Base-by-base conservation (phyloP, 2,329 filamentous ascomycete species). In the Rhexocercosporidium sp. region DNA sequence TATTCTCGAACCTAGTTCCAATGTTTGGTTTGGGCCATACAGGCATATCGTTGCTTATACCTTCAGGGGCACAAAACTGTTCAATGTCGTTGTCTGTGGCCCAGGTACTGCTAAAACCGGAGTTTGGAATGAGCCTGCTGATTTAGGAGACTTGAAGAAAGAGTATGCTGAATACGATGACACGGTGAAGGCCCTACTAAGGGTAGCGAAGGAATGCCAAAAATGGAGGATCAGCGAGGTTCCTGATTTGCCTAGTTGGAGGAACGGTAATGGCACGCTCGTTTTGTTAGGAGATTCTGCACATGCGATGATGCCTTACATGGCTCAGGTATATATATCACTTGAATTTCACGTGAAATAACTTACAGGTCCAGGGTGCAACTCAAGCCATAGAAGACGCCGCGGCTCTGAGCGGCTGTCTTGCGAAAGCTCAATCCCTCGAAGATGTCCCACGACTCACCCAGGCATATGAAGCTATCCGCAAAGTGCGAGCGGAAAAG, bases 241-340 rank as follows among this genome's bases (percentile, higher is more conserved):
- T 1, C 46, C 47, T 9, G 51, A 62, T 31, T 25, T 66, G 27
- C 34, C 47, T 2, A 47, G 25, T 16, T 66, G 64, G 57, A 56
- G 47, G n/a, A 66, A 31, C 25, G 47, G 31, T 25, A 56, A 37
- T 37, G 64, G 57, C 6, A 61, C n/a, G 25, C 20, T 62, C 9
- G 57, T 62, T 3, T 37, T 66, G 25, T 2, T 66, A 7, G 64
- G 64, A 1, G 64, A 66, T 41, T 47, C 64, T 22, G 57, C 57
- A 22, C 64, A 66, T 66, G 64, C 64, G 3, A 66, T 61, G 57
- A 56, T 62, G 57, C 64, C 64, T 3, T 66, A 61, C 25, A 61
- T 59, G n/a, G 64, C 56, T 22, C 64, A 66, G 47, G 60, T 25
- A 53, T 16, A 6, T 25, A n/a, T 18, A 12, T 27, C 6, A 57